Percentiles rank a stretch among this genome's conserved stretches.
phyloP scores from a whole-genome alignment of 2,329 filamentous ascomycete genomes.

The Pestalotiopsis sp. region DNA sequence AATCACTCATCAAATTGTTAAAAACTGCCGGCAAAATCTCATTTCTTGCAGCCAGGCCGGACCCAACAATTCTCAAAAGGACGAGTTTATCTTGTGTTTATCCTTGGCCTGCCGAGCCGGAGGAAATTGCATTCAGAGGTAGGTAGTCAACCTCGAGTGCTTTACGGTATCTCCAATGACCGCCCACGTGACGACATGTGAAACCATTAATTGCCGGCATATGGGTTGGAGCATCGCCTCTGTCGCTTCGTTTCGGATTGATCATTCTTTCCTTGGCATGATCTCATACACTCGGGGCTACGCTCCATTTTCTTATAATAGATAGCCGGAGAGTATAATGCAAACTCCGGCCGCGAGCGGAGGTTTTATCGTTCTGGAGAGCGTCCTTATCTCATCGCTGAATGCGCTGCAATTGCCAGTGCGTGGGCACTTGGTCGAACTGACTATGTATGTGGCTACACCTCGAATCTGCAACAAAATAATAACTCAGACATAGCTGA shows the following conservation, averaged over 20 bases:
- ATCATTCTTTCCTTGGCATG: background rate
- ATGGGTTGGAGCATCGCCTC: background rate
- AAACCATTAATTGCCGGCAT: background rate
- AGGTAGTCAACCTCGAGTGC: background rate
- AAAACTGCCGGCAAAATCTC: no score
- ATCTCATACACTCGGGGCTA: background rate
- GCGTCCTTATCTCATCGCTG: no score
- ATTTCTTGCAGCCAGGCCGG: no score
- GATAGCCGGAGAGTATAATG: background rate
- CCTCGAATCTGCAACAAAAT: no score
- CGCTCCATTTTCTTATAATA: background rate
- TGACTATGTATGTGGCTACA: background rate
- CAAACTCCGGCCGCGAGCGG: background rate
- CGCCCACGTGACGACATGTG: background rate
- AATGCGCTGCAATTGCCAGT: no score
- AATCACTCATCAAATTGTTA: no score
- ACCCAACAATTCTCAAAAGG: no score
- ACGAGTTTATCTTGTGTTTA: no score
- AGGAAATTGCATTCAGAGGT: no score
- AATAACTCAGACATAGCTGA: background rate
- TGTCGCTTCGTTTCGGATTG: background rate
- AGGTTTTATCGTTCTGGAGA: no score
- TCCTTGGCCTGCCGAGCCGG: no score
- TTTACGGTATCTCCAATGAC: background rate
- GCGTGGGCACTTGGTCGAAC: no score